Evolutionary conservation across 2,329 filamentous ascomycete genomes (phyloP), one percentile per base, ranked within the genome.

Genomic region (Alternaria sp.): DNA sequence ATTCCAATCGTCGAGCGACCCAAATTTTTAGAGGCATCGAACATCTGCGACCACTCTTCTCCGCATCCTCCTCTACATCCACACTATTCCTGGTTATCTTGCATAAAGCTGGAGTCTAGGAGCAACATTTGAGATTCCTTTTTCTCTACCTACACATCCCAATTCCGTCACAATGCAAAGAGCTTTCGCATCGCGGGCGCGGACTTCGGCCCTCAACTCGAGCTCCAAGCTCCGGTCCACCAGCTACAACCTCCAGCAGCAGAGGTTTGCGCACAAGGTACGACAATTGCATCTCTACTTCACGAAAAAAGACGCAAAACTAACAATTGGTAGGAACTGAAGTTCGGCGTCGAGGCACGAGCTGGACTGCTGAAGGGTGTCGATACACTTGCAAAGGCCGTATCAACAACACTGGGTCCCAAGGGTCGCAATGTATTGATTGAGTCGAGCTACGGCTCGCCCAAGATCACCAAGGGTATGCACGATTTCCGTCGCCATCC

Each of bases 381-480:
- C 70, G 96, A 99, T 82, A 98, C 96, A 73, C 90, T 99, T 69
- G 94, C 96, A 77, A 97, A 91, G 85, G 96, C 96, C 69, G 96
- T 99, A 69, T 92, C 95, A 69, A 97, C 95, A 67, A 99, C 96
- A 70, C 89, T 99, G 66, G 96, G 96, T 73, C 96, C 96, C 77
- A 99, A 99, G 88, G 96, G 96, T 83, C 91, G 96, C 81, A 99
- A 98, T 85, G 96, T 99, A 73, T 83, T 99, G 79, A 99, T 99
- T 74, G 96, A 99, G 87, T 97, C 95, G 68, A 93, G 93, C 86
- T 99, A 97, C 79, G 96, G 96, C 82, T 97, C 96, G 51, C 96
- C 96, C 77, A 99, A 99, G 89, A 99, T 99, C 84, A 99, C 96
- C 77, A 99, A 99, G 87, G 95, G 95, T 97, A 86, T 13, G 74